A percentile compares a stretch with the other conserved stretches of the same genome.
These are phyloP conservation scores for Trichoderma oligosporum DNA, from an alignment of 2,329 filamentous ascomycete genomes.

Conservation along the genomic window DNA sequence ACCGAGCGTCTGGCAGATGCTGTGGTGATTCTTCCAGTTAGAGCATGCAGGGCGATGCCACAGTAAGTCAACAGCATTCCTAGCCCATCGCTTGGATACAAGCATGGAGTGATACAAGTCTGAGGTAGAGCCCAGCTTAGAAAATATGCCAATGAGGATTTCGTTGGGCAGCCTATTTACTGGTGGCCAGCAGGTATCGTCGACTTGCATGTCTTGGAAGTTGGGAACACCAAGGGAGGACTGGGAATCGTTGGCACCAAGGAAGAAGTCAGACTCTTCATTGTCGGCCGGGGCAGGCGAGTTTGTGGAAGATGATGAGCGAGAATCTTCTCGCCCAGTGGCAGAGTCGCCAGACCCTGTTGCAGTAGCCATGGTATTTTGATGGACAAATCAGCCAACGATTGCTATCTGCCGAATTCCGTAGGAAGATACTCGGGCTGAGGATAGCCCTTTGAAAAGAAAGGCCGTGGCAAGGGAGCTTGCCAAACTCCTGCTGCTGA, in stretches of 20 bases:
- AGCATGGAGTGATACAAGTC: conserved; percentile 88
- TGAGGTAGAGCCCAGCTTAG: conserved; percentile 68
- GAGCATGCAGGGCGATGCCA: conserved; percentile 94
- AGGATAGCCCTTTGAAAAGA: background rate
- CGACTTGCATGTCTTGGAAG: conserved; percentile 69
- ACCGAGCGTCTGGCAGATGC: conserved; percentile 74
- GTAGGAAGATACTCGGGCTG: background rate
- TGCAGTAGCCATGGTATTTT: conserved; percentile 17
- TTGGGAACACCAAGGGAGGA: conserved; percentile 83
- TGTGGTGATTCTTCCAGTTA: conserved; percentile 75
- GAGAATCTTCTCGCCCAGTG: conserved; percentile 49
- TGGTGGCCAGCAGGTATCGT: conserved; percentile 67
- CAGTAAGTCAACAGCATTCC: conserved; percentile 85
- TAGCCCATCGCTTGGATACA: conserved; percentile 90
- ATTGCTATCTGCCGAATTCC: conserved; percentile 8
- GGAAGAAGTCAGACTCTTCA: conserved; percentile 91
- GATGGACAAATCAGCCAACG: background rate
- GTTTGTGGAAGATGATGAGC: conserved; percentile 65
- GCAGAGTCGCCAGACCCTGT: conserved; percentile 21
- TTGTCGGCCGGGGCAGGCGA: conserved; percentile 74
- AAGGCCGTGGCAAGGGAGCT: background rate
- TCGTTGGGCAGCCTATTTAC: conserved; percentile 86
- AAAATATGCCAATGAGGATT: conserved; percentile 88
- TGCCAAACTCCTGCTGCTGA: background rate
- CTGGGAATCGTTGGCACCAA: conserved; percentile 83